phyloP scores from a whole-genome alignment of 2,329 filamentous ascomycete species.

The Ambrosiella beaveri region DNA sequence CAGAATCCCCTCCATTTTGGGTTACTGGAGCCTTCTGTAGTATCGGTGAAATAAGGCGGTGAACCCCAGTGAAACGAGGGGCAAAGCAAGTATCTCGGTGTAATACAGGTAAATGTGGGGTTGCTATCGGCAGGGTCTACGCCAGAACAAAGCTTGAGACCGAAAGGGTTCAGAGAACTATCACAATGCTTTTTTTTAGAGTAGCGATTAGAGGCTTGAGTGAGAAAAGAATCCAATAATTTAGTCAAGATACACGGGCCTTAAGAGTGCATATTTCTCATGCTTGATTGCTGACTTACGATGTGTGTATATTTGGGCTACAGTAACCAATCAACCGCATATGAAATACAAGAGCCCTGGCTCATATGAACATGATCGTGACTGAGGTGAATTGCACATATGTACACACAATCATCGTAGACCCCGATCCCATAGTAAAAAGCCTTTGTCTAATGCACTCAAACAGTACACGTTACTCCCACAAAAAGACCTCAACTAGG shows the following conservation, averaged over 20 bases:
- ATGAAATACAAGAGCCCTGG: too few species aligned
- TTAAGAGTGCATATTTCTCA: too few species aligned
- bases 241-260: too few species aligned
- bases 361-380: too few species aligned
- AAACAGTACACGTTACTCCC: too few species aligned
- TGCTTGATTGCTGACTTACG: too few species aligned
- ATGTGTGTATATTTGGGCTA: too few species aligned
- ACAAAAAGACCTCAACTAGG: not conserved
- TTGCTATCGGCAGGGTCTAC: not conserved
- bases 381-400: too few species aligned
- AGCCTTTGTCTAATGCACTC: not conserved
- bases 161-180: not conserved
- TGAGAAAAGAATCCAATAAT: too few species aligned
- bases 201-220: too few species aligned
- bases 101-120: slow-evolving; percentile 2
- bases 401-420: too few species aligned
- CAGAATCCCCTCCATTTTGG: slow-evolving; percentile 2
- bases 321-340: too few species aligned
- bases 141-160: not conserved
- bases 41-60: not conserved
- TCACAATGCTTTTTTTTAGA: not conserved
- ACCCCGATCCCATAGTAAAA: not conserved
- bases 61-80: slow-evolving; percentile 1
- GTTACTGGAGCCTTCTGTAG: slow-evolving; percentile 10
- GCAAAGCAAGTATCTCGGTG: not conserved